Evolutionary conservation across 2,329 filamentous ascomycete genomes (phyloP).

Genomic region (Ampelomyces quisqualis): DNA sequence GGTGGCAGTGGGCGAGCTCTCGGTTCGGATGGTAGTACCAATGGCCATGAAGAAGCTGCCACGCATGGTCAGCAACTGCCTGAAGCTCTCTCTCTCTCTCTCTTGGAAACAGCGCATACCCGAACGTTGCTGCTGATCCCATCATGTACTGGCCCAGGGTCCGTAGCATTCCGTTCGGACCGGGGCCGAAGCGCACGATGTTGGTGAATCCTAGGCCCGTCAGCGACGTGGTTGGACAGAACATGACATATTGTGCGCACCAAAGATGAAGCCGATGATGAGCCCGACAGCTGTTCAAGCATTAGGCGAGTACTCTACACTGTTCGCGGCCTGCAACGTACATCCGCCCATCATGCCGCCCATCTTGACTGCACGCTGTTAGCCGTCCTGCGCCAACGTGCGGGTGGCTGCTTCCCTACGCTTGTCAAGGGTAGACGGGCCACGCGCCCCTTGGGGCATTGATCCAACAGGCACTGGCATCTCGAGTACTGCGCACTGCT

Average conservation of each 20-base stretch:
- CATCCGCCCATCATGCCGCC: conserved; percentile 97
- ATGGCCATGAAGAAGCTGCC: conserved; percentile 95
- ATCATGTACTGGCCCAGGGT: conserved; percentile 97
- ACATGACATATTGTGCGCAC: conserved; percentile 52
- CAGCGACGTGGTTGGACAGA: conserved; percentile 13
- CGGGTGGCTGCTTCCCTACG: conserved; percentile 51
- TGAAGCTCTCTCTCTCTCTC: not conserved
- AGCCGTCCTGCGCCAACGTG: conserved; percentile 24
- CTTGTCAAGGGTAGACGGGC: conserved; percentile 71
- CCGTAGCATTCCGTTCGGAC: conserved; percentile 88
- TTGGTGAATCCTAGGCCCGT: conserved; percentile 74
- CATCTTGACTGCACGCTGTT: conserved; percentile 76
- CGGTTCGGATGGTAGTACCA: conserved; percentile 91
- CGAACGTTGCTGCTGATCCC: conserved; percentile 91
- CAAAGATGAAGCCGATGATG: conserved; percentile 98
- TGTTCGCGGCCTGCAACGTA: conserved; percentile 55
- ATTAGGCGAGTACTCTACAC: conserved; percentile 17
- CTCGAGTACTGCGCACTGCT: conserved; percentile 16
- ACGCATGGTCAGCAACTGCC: conserved; percentile 16
- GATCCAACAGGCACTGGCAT: conserved; percentile 61
- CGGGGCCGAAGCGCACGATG: conserved; percentile 92
- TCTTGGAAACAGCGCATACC: conserved; percentile 61
- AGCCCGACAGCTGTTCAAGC: conserved; percentile 75
- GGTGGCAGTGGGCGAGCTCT: conserved; percentile 73
- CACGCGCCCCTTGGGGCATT: conserved; percentile 44